Percentiles rank a stretch among this genome's conserved stretches.
These are phyloP conservation scores for Bifiguratus adelaidae DNA, from an alignment of 192 early-diverging fungal genomes.

Conservation along the genomic window DNA sequence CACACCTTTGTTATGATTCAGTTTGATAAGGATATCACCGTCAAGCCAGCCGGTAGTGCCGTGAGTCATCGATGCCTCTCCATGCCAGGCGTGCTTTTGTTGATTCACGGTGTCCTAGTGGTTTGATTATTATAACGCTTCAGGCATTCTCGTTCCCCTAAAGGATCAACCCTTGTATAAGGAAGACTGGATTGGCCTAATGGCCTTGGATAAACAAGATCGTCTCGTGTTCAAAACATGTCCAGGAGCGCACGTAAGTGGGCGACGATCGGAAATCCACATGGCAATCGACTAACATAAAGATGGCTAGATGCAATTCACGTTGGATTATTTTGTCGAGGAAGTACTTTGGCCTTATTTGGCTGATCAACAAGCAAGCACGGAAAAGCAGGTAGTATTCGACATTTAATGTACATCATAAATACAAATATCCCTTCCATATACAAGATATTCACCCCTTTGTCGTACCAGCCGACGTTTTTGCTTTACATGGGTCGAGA, in stretches of 20 bases:
- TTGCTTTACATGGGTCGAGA: no score
- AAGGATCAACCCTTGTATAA: slow-evolving; percentile 46
- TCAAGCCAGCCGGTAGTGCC: slow-evolving; percentile 48
- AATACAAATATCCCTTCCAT: no score
- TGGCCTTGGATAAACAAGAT: slow-evolving; percentile 28
- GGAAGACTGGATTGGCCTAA: slow-evolving; percentile 64
- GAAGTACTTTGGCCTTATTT: slow-evolving; percentile 29
- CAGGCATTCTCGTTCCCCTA: slow-evolving; percentile 36
- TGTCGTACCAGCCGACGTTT: no score
- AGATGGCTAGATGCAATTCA: slow-evolving; percentile 27
- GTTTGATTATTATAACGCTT: slow-evolving; percentile 57
- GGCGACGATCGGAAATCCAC: not conserved
- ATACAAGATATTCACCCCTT: no score
- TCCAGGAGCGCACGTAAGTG: slow-evolving; percentile 42
- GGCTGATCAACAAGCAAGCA: no score
- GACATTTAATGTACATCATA: no score
- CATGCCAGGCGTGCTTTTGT: not conserved
- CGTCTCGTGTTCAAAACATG: slow-evolving; percentile 27
- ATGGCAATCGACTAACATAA: not conserved
- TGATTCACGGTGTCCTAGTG: slow-evolving; percentile 24
- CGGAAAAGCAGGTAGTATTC: no score
- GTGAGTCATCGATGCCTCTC: slow-evolving; percentile 30
- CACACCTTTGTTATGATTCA: slow-evolving; percentile 74
- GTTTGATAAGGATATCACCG: slow-evolving; percentile 71
- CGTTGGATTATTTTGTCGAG: slow-evolving; percentile 20